phyloP scores from a whole-genome alignment of 345 rosid genomes.

The Pugionium dolabratum region DNA sequence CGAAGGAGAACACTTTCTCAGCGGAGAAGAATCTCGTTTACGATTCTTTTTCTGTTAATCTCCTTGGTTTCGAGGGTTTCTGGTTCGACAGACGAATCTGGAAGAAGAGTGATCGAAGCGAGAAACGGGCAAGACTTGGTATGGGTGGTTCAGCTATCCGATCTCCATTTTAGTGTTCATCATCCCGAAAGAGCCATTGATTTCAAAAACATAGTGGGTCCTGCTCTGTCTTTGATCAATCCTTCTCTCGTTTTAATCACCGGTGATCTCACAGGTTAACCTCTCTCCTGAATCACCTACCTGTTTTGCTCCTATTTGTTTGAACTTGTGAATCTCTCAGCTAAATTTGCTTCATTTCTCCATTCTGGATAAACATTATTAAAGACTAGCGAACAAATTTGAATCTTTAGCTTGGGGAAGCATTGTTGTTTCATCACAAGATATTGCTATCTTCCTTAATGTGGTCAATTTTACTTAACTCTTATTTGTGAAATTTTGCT shows the following conservation, averaged over 20 bases:
- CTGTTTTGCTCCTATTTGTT: neutral
- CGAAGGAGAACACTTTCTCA: neutral
- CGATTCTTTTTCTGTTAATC: constrained; percentile 22
- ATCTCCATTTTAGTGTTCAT: constrained; percentile 97
- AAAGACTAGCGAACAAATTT: neutral
- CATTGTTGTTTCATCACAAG: constrained; percentile 18
- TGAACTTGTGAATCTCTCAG: neutral
- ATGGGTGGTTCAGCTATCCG: constrained; percentile 94
- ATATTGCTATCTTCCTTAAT: neutral
- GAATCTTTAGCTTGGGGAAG: constrained; percentile 20
- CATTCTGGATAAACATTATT: neutral
- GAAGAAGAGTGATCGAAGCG: constrained; percentile 53
- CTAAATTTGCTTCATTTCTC: neutral
- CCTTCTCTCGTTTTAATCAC: constrained; percentile 88
- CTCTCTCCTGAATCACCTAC: neutral
- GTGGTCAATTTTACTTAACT: neutral
- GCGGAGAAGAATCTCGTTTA: constrained; percentile 6
- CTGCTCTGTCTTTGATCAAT: constrained; percentile 70
- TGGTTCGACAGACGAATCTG: constrained; percentile 30
- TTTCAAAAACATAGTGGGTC: constrained; percentile 55
- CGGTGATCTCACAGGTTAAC: constrained; percentile 89
- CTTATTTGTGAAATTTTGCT: constrained; percentile 5
- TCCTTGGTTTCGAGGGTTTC: constrained; percentile 16
- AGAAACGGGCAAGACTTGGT: constrained; percentile 65
- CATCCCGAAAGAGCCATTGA: constrained; percentile 87